Conservation (phyloP, 2,329 filamentous ascomycete genomes). For the Plenodomus tracheiphilus region DNA sequence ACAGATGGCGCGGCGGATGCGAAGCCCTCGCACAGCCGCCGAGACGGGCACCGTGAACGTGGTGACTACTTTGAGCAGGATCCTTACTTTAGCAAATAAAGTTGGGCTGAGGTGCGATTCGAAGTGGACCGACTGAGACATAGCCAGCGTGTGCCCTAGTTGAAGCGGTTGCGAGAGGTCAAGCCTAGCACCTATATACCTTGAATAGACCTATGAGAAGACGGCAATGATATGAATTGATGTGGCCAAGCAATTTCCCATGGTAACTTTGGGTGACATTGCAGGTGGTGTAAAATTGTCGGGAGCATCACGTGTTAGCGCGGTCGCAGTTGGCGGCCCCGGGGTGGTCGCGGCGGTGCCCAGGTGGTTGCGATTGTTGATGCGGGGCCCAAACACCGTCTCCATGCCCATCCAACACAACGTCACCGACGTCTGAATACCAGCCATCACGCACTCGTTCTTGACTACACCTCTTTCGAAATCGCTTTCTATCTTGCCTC, state of each 20-base stretch:
- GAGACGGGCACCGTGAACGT: conserved; percentile 22
- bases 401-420: conserved; percentile 6
- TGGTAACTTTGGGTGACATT: too few relatives aligned
- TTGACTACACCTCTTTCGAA: background rate
- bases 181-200: conserved; percentile 20
- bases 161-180: conserved; percentile 1
- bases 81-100: conserved; percentile 29
- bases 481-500: conserved; percentile 5
- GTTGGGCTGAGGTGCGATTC: background rate
- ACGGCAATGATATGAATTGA: background rate
- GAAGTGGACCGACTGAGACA: too few relatives aligned
- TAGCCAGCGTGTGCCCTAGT: too few relatives aligned
- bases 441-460: background rate
- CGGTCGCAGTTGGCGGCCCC: conserved; percentile 8
- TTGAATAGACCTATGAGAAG: conserved; percentile 23
- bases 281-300: too few relatives aligned
- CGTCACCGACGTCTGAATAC: conserved; percentile 9
- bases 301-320: conserved; percentile 16
- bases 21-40: conserved; percentile 11
- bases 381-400: conserved; percentile 28
- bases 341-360: conserved; percentile 5
- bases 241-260: background rate
- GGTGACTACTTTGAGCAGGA: conserved; percentile 38
- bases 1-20: conserved; percentile 48
- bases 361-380: conserved; percentile 22